Percentiles rank a stretch among this genome's conserved stretches.
Conservation (phyloP, 2,329 filamentous ascomycete genomes). For the Kalaharituber pfeilii region DNA sequence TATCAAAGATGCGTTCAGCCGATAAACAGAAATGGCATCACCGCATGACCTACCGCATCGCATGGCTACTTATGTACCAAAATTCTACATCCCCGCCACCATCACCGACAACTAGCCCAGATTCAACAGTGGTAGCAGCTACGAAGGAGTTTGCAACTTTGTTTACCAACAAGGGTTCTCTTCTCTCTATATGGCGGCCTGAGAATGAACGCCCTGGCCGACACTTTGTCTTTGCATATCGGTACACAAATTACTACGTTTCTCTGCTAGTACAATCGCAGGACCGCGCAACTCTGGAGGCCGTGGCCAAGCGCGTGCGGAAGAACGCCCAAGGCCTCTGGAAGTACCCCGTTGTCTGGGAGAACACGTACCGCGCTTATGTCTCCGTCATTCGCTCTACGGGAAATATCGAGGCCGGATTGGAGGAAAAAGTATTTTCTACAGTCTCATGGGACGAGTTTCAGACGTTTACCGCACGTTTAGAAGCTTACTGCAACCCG, state of each 20-base stretch:
- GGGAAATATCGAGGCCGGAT: conserved; percentile 40
- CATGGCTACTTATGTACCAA: conserved; percentile 37
- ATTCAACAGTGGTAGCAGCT: conserved; percentile 39
- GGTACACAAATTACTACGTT: conserved; percentile 70
- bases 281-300: conserved; percentile 60
- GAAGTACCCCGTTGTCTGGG: conserved; percentile 45
- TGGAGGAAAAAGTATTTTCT: conserved; percentile 46
- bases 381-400: conserved; percentile 40
- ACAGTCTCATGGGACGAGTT: conserved; percentile 48
- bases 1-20: conserved; percentile 41
- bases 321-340: conserved; percentile 57
- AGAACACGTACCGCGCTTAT: conserved; percentile 41
- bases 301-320: conserved; percentile 58
- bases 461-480: conserved; percentile 37
- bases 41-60: conserved; percentile 64
- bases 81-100: conserved; percentile 43
- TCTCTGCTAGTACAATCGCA: conserved; percentile 54
- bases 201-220: conserved; percentile 62
- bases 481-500: conserved; percentile 36
- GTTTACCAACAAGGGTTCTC: conserved; percentile 88
- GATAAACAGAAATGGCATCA: conserved; percentile 96
- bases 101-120: conserved; percentile 31
- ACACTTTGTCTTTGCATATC: conserved; percentile 80
- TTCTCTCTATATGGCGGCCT: conserved; percentile 87
- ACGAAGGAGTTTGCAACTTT: conserved; percentile 67